These are phyloP conservation scores for Mycena galericulata DNA, from an alignment of 768 basidiomycete genomes.

Conservation along the genomic window DNA sequence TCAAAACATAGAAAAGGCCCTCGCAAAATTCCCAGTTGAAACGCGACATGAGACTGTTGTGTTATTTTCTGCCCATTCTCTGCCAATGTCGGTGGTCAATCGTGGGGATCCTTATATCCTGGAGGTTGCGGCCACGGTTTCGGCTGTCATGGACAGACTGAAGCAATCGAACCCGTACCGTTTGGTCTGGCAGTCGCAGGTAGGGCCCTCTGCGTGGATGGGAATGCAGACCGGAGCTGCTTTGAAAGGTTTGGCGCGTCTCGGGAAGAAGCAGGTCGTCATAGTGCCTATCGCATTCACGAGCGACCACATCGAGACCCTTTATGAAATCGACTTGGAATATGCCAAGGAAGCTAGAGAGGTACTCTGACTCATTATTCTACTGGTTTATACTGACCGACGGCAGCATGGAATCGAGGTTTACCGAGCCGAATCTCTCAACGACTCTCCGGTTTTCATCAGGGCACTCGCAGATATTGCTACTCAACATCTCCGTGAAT, in stretches of 20 bases:
- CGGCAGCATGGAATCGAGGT: slow-evolving; percentile 90
- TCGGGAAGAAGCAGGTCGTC: slow-evolving; percentile 81
- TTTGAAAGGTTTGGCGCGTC: slow-evolving; percentile 84
- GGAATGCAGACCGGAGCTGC: slow-evolving; percentile 96
- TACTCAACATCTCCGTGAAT: slow-evolving; percentile 79
- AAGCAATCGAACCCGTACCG: slow-evolving; percentile 88
- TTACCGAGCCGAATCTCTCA: slow-evolving; percentile 89
- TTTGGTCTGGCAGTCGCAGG: slow-evolving; percentile 97
- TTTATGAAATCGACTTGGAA: slow-evolving; percentile 96
- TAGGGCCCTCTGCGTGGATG: slow-evolving; percentile 98
- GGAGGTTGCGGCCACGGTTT: slow-evolving; percentile 95
- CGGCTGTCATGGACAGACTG: slow-evolving; percentile 92
- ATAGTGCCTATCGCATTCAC: slow-evolving; percentile 98
- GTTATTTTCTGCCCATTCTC: slow-evolving; percentile 96
- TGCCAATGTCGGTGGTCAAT: slow-evolving; percentile 98
- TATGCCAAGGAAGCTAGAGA: slow-evolving; percentile 91
- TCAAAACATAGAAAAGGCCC: slow-evolving; percentile 85
- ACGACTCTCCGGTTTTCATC: slow-evolving; percentile 96
- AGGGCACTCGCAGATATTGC: slow-evolving; percentile 94
- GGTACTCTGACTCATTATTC: slow-evolving; percentile 58
- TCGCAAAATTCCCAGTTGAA: slow-evolving; percentile 81
- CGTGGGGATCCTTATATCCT: slow-evolving; percentile 97
- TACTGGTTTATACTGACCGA: slow-evolving; percentile 32
- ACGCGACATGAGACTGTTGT: slow-evolving; percentile 82
- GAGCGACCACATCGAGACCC: slow-evolving; percentile 98